These are phyloP conservation scores for Clonostachys rhizophaga DNA, from an alignment of 2,329 filamentous ascomycete genomes.

Conservation along the genomic window DNA sequence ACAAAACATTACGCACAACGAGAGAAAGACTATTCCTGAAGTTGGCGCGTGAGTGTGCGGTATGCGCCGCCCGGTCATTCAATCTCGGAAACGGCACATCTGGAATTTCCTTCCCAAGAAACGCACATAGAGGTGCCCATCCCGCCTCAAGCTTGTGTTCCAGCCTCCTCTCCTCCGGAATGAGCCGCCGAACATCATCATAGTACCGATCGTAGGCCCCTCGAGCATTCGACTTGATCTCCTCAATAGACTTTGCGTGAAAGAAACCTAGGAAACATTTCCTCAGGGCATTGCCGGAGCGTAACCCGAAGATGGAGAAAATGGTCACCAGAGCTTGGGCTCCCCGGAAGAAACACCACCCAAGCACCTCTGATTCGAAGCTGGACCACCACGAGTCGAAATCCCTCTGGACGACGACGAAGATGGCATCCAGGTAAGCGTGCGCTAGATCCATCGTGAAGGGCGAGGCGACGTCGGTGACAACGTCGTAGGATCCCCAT, in stretches of 20 bases:
- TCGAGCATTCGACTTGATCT: constrained; percentile 11
- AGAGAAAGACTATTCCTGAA: too few relatives aligned
- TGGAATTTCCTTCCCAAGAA: constrained; percentile 23
- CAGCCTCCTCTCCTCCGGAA: constrained; percentile 12
- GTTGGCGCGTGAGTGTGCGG: too few relatives aligned
- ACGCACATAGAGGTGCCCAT: constrained; percentile 27
- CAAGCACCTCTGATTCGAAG: constrained; percentile 7
- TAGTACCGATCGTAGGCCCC: constrained; percentile 20
- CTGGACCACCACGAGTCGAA: constrained; percentile 9
- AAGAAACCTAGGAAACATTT: constrained; percentile 20
- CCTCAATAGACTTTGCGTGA: constrained; percentile 9
- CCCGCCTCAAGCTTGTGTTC: constrained; percentile 22
- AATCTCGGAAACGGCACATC: constrained; percentile 18
- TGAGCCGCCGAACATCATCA: constrained; percentile 13
- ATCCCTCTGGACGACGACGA: constrained; percentile 10
- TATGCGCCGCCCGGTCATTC: constrained; percentile 8
- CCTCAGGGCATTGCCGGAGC: constrained; percentile 10
- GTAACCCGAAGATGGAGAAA: constrained; percentile 21
- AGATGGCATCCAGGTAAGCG: constrained; percentile 8
- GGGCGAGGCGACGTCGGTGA: constrained; percentile 8
- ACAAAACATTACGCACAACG: too few relatives aligned
- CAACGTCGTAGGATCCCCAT: constrained; percentile 5
- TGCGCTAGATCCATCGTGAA: constrained; percentile 8
- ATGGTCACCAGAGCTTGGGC: constrained; percentile 9
- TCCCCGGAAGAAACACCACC: background rate